Base-by-base conservation (phyloP, 345 rosid genomes). In the Durio zibethinus region DNA sequence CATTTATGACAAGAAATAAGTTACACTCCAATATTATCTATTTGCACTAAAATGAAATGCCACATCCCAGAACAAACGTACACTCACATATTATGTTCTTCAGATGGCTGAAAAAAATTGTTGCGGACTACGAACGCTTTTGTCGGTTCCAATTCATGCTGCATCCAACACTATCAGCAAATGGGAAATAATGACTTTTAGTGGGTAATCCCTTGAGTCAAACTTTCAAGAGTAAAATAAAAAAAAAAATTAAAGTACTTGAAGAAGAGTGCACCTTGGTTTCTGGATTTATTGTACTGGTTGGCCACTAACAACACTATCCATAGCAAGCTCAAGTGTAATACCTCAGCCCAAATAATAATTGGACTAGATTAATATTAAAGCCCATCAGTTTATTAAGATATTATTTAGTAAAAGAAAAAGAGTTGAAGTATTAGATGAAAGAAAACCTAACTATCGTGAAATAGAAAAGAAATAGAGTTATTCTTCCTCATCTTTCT, bases 131-230 rank as follows among this genome's bases (percentile, higher is more conserved):
- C 21, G 48, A 75, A 45, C 74, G 61, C 18, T 60, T 73, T 80
- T 65, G 81, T 3, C 93, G 94, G 82, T 95, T 94, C 98, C 99
- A 95, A 84, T 93, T 95, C 81, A 95, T 90, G 90, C 98, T 93
- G 92, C 98, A 95, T 75, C 99, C 99, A 74, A 91, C 84, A 77
- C 99, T 94, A 69, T 76, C 35, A 47, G 73, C 50, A 74, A 76
- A 78, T 23, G 74, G 62, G 75, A 72, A 72, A 73, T 21, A 73
- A 38, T 10, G 65, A 76, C 2, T 40, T 74, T 72, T 57, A 79
- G 78, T 66, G 61, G 78, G 48, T 23, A 80, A 76, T 71, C 57
- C 73, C 1, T 42, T 31, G 18, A 56, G 75, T 70, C 76, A 54
- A 70, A 31, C 25, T 7, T 1, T 43, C 4, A 40, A 62, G 16